Evolutionary conservation across 192 early-diverging fungal genomes (phyloP).

Genomic region (Backusella mclennaniae): DNA sequence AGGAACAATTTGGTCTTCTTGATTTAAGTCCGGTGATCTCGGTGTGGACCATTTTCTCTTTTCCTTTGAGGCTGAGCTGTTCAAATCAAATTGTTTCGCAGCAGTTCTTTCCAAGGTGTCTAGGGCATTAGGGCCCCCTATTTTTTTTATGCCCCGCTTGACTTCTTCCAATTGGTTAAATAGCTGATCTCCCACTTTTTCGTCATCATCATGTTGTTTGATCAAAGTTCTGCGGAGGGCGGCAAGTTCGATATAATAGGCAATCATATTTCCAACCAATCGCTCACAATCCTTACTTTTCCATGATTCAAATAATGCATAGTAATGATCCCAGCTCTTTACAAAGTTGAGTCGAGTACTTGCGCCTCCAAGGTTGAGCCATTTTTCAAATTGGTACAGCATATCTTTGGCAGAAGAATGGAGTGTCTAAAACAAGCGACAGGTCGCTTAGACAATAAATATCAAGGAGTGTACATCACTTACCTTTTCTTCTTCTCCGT

Average conservation of each 20-base stretch:
- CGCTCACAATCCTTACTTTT: conserved; percentile 62
- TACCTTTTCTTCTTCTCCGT: conserved; percentile 56
- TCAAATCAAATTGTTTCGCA: background rate
- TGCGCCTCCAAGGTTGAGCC: conserved; percentile 16
- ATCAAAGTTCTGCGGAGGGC: conserved; percentile 62
- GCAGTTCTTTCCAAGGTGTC: conserved; percentile 4
- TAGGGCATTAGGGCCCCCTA: conserved; percentile 13
- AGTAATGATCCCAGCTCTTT: conserved; percentile 56
- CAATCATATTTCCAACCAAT: conserved; percentile 59
- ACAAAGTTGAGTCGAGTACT: conserved; percentile 41
- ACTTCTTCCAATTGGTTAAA: conserved; percentile 22
- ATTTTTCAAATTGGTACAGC: conserved; percentile 34
- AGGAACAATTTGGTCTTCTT: background rate
- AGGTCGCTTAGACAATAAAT: conserved; percentile 13
- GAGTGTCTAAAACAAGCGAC: conserved; percentile 25
- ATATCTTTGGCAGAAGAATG: conserved; percentile 32
- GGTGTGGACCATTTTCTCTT: background rate
- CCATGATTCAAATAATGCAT: conserved; percentile 68
- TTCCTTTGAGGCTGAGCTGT: conserved; percentile 1
- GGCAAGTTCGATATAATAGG: conserved; percentile 69
- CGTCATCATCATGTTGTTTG: conserved; percentile 11
- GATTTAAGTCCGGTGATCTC: background rate
- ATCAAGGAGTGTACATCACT: background rate
- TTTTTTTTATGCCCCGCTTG: conserved; percentile 11
- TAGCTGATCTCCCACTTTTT: conserved; percentile 33